phyloP scores from a whole-genome alignment of 495 filamentous ascomycete genomes.

The Staphylotrichum tortipilum region DNA sequence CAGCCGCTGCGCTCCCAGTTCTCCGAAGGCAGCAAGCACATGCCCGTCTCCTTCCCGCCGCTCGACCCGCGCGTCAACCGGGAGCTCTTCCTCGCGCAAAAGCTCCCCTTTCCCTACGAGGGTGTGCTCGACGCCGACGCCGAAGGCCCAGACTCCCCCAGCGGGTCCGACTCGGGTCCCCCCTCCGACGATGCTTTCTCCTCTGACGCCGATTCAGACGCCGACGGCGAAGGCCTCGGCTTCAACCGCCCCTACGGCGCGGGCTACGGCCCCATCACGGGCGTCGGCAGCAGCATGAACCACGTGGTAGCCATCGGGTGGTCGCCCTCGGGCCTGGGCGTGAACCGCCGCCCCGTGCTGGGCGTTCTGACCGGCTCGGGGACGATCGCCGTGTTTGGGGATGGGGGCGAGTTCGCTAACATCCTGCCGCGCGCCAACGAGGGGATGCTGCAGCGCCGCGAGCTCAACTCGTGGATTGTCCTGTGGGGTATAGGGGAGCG shows the following conservation, averaged over 20 bases:
- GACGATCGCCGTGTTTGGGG: conserved; percentile 35
- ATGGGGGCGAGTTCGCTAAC: conserved; percentile 24
- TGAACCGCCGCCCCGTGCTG: conserved; percentile 36
- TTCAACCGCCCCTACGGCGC: conserved; percentile 29
- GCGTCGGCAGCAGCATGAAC: conserved; percentile 39
- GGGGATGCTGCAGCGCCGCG: conserved; percentile 21
- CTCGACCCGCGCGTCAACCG: conserved; percentile 28
- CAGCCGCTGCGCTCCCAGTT: conserved; percentile 21
- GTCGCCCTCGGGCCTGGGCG: conserved; percentile 38
- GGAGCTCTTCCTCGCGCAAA: conserved; percentile 22
- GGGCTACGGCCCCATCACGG: conserved; percentile 34
- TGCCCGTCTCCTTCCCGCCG: conserved; percentile 28
- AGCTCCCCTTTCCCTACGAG: conserved; percentile 20
- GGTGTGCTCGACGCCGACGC: conserved; percentile 3
- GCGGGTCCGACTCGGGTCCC: conserved; percentile 3
- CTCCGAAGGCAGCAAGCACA: conserved; percentile 27
- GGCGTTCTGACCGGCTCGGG: conserved; percentile 35
- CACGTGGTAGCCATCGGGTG: conserved; percentile 37
- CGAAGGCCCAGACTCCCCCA: conserved; percentile 10
- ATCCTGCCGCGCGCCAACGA: conserved; percentile 20
- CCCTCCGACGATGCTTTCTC: conserved; percentile 8
- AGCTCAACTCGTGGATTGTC: conserved; percentile 26
- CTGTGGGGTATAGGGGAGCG: conserved; percentile 42
- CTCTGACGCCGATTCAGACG: conserved; percentile 4
- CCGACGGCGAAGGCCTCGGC: background rate